Conservation (phyloP, 139 green algal species). For the Micractinium conductrix region DNA sequence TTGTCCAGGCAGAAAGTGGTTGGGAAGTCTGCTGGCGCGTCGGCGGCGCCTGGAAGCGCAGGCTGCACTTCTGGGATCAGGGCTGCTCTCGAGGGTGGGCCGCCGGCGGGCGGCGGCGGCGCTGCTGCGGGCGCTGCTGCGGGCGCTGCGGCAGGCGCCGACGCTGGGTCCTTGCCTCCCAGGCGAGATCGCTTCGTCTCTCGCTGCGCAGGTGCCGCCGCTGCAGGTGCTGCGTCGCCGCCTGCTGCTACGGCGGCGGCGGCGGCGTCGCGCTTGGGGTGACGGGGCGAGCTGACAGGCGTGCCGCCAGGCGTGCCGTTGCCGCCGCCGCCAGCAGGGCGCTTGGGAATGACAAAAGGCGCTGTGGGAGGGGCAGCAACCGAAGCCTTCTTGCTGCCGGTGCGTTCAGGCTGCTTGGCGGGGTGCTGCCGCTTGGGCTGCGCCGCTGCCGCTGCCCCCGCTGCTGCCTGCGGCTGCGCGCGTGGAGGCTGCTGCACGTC, state of each 20-base stretch:
- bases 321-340: not conserved
- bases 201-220: not conserved
- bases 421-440: not conserved
- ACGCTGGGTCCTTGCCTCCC: not conserved
- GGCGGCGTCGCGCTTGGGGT: not conserved
- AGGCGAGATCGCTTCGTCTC: not conserved
- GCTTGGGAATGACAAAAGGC: slow-evolving; percentile 1
- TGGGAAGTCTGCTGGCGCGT: not conserved
- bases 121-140: not conserved
- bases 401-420: not conserved
- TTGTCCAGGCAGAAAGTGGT: slow-evolving; percentile 20
- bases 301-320: not conserved
- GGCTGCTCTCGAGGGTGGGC: not conserved
- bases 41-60: not conserved
- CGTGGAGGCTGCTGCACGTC: slow-evolving; percentile 5
- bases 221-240: not conserved
- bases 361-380: too few species aligned
- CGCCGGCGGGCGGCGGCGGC: not conserved
- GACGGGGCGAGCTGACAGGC: not conserved
- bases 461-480: not conserved
- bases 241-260: not conserved
- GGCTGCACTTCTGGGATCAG: not conserved
- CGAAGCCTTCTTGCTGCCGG: not conserved
- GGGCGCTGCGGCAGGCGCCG: not conserved
- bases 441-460: not conserved